Evolutionary conservation across 805 yeast genomes (phyloP).

Genomic region (Zygoascus flipseniorum): DNA sequence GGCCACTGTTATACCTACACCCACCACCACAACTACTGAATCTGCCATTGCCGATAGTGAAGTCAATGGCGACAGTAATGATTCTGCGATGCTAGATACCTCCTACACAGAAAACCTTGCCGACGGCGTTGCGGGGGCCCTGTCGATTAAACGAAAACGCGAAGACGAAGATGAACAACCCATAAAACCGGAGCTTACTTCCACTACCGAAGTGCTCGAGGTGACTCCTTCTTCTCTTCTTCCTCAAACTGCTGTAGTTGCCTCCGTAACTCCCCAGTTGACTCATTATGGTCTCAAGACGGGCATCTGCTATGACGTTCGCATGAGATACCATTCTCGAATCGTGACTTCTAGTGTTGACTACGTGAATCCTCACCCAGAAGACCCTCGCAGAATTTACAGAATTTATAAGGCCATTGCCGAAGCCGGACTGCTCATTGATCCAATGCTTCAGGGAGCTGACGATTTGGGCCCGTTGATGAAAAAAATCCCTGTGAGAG

Average conservation of each 20-base stretch:
- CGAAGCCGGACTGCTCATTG: constrained; percentile 83
- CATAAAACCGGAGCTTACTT: not conserved
- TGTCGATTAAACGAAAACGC: constrained; percentile 3
- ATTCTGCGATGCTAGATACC: no score
- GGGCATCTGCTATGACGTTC: constrained; percentile 90
- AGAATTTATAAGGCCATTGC: constrained; percentile 89
- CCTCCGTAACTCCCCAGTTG: constrained; percentile 42
- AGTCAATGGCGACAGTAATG: no score
- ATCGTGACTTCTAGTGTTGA: constrained; percentile 86
- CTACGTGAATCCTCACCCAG: constrained; percentile 98
- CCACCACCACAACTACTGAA: no score
- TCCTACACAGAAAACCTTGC: not conserved
- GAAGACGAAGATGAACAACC: not conserved
- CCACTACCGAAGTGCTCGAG: not conserved
- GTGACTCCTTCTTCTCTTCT: not conserved
- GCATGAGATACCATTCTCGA: constrained; percentile 96
- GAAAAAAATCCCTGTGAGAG: constrained; percentile 84
- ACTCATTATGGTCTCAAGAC: constrained; percentile 72
- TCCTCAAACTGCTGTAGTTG: not conserved
- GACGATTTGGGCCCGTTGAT: constrained; percentile 78
- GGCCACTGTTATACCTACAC: no score
- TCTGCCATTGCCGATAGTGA: no score
- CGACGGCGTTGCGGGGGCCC: not conserved
- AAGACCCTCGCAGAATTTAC: constrained; percentile 93
- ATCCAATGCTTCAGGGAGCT: constrained; percentile 61